phyloP scores from a whole-genome alignment of 2,329 filamentous ascomycete species.

The Aspergillus pseudonomiae region DNA sequence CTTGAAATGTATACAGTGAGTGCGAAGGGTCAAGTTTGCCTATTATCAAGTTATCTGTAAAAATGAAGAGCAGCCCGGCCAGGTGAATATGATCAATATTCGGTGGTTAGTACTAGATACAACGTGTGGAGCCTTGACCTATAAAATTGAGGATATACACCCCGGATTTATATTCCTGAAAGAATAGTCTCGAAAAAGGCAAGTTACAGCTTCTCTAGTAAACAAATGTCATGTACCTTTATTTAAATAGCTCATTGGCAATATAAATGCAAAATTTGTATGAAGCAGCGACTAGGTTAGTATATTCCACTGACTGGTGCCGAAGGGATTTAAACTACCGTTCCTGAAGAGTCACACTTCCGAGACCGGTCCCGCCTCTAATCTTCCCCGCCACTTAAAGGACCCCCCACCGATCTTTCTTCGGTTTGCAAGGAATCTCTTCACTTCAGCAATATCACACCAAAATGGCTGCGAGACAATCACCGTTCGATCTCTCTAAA shows the following conservation, averaged over 20 bases:
- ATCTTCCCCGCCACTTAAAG: constrained; percentile 20
- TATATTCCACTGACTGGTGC: background rate
- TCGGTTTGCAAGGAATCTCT: constrained; percentile 11
- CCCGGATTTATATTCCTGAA: too few species aligned
- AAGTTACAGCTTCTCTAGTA: too few species aligned
- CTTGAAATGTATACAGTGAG: background rate
- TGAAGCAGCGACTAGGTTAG: background rate
- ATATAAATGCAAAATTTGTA: background rate
- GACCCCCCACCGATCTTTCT: constrained; percentile 20
- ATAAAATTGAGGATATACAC: too few species aligned
- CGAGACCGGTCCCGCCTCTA: constrained; percentile 23
- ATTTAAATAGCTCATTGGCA: constrained; percentile 5
- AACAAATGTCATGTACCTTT: too few species aligned
- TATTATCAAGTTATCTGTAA: too few species aligned
- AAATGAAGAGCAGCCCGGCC: too few species aligned
- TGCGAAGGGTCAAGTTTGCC: background rate
- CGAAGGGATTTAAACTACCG: background rate
- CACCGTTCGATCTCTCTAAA: constrained; percentile 71
- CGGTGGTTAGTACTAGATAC: too few species aligned
- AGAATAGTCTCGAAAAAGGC: too few species aligned
- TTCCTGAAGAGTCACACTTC: constrained; percentile 10
- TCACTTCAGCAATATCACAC: constrained; percentile 3
- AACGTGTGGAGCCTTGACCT: too few species aligned
- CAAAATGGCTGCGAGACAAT: constrained; percentile 42
- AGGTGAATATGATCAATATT: too few species aligned